These are phyloP conservation scores for Carpinus viminea DNA, from an alignment of 306 rosid genomes.

Conservation along the genomic window DNA sequence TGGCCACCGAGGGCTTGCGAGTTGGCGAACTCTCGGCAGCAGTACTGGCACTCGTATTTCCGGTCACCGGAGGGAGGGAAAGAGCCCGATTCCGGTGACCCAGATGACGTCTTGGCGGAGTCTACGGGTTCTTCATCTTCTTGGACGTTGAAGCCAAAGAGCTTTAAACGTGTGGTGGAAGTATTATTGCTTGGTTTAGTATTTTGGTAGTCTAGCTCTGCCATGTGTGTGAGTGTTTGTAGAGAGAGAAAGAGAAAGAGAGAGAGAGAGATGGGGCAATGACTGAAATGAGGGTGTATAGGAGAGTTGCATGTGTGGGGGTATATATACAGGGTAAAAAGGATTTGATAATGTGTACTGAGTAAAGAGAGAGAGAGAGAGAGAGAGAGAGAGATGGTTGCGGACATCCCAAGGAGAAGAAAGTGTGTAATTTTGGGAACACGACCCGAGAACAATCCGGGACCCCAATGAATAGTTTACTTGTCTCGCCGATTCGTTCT, in stretches of 20 bases:
- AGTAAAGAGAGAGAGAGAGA: constrained; percentile 28
- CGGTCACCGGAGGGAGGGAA: constrained; percentile 67
- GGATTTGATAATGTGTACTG: constrained; percentile 20
- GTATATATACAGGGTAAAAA: constrained; percentile 52
- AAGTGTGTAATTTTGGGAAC: constrained; percentile 75
- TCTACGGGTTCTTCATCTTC: constrained; percentile 64
- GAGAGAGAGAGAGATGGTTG: constrained; percentile 34
- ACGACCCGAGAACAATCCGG: constrained; percentile 52
- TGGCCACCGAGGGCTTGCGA: constrained; percentile 99
- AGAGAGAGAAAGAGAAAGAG: constrained; percentile 16
- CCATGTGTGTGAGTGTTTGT: constrained; percentile 41
- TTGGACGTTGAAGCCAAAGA: constrained; percentile 78
- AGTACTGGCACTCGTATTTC: constrained; percentile 95
- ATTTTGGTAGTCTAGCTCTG: constrained; percentile 45
- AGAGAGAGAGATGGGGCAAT: constrained; percentile 31
- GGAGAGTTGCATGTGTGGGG: constrained; percentile 63
- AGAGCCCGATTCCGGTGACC: constrained; percentile 63
- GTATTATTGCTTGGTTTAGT: constrained; percentile 36
- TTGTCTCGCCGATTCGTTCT: constrained; percentile 32
- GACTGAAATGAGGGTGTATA: constrained; percentile 30
- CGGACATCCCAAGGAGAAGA: constrained; percentile 62
- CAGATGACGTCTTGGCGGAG: constrained; percentile 64
- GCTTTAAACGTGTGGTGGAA: constrained; percentile 55
- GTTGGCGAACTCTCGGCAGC: constrained; percentile 88
- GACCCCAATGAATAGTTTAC: constrained; percentile 47